These are phyloP conservation scores for Pythium vanterpoolii DNA, from an alignment of 352 stramenopile genomes.

Conservation along the genomic window DNA sequence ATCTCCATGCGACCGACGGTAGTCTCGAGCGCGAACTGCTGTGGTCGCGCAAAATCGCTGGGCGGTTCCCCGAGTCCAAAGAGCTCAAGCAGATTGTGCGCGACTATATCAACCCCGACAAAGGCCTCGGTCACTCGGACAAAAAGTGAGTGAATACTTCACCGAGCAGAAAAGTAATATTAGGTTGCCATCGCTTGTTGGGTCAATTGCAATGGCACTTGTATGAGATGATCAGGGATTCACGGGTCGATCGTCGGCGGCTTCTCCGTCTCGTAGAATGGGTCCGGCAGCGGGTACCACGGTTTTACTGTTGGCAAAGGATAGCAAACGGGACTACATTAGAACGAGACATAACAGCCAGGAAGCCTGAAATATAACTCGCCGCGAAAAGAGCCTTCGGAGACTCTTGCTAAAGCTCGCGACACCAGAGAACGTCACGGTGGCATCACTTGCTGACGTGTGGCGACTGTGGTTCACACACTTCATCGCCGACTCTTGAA, in stretches of 20 bases:
- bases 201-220: too few species aligned
- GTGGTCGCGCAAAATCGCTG: slow-evolving; percentile 80
- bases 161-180: too few species aligned
- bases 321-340: neutral
- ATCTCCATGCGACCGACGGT: slow-evolving; percentile 37
- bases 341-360: neutral
- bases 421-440: slow-evolving; percentile 40
- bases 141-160: slow-evolving; percentile 57
- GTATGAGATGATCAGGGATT: neutral
- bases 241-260: neutral
- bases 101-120: slow-evolving; percentile 80
- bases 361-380: neutral
- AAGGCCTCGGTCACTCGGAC: slow-evolving; percentile 83
- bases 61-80: slow-evolving; percentile 90
- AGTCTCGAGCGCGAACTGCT: slow-evolving; percentile 57
- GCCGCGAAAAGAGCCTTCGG: slow-evolving; percentile 51
- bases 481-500: slow-evolving; percentile 65
- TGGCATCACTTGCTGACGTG: slow-evolving; percentile 34
- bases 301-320: slow-evolving; percentile 15
- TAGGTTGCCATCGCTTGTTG: too few species aligned
- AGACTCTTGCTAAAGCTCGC: slow-evolving; percentile 59
- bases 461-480: slow-evolving; percentile 59
- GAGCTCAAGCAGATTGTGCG: slow-evolving; percentile 92
- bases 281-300: slow-evolving; percentile 13
- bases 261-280: neutral